phyloP scores from a whole-genome alignment of 2,329 filamentous ascomycete species.

The Sporothrix globosa region DNA sequence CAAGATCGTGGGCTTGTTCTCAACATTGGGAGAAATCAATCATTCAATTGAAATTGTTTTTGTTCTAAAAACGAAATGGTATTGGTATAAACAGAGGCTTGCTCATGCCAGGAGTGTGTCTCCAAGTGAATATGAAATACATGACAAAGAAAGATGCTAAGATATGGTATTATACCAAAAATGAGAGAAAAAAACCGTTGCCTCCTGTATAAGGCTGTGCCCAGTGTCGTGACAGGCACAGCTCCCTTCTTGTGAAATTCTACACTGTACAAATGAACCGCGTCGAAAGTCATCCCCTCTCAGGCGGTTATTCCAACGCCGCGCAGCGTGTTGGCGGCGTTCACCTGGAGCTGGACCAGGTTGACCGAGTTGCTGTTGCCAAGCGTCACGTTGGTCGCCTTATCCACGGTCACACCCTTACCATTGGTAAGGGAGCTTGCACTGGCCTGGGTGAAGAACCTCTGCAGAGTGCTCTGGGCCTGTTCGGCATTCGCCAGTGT shows the following conservation, averaged over 20 bases:
- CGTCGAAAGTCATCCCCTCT: neutral
- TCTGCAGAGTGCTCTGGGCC: constrained; percentile 59
- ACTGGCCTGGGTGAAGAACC: constrained; percentile 54
- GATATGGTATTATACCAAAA: constrained; percentile 12
- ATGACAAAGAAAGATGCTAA: constrained; percentile 2
- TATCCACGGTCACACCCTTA: constrained; percentile 39
- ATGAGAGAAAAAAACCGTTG: neutral
- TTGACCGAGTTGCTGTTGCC: constrained; percentile 52
- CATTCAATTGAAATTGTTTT: neutral
- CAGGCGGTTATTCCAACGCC: constrained; percentile 21
- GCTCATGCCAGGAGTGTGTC: constrained; percentile 16
- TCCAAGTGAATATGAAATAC: constrained; percentile 7
- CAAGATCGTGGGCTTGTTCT: neutral
- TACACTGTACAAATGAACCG: neutral
- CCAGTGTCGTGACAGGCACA: neutral
- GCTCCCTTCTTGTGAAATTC: neutral
- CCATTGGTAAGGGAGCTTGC: constrained; percentile 27
- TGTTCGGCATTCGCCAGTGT: constrained; percentile 54
- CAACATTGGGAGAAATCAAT: too few species aligned
- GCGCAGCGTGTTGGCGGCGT: constrained; percentile 25
- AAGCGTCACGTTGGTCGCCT: constrained; percentile 47
- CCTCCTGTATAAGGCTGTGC: neutral
- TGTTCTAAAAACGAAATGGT: neutral
- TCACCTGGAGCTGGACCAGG: constrained; percentile 48
- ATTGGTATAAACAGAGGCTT: constrained; percentile 25